phyloP scores from a whole-genome alignment of 139 green algal genomes.

The Picochlorum sp. region DNA sequence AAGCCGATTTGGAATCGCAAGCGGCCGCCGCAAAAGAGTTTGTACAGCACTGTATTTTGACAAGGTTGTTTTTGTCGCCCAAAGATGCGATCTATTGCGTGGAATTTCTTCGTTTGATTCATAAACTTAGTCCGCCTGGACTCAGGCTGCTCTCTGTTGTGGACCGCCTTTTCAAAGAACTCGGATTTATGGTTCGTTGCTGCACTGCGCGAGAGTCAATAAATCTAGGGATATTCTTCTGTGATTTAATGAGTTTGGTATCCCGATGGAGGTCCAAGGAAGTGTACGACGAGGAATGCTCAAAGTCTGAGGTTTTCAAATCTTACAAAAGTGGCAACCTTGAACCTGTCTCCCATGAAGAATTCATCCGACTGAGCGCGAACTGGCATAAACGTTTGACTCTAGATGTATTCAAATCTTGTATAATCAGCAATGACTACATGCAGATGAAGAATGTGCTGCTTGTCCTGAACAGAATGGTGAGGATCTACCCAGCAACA shows the following conservation, averaged over 20 bases:
- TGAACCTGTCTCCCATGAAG: constrained; percentile 12
- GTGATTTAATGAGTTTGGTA: constrained; percentile 37
- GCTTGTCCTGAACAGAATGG: constrained; percentile 37
- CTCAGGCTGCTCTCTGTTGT: constrained; percentile 42
- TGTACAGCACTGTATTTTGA: constrained; percentile 48
- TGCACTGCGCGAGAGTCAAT: constrained; percentile 50
- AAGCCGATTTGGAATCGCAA: not conserved
- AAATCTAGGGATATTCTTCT: constrained; percentile 55
- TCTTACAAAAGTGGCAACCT: constrained; percentile 6
- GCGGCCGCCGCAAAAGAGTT: constrained; percentile 9
- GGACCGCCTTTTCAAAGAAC: constrained; percentile 28
- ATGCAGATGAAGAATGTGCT: constrained; percentile 48
- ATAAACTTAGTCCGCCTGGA: constrained; percentile 31
- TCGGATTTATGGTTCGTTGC: constrained; percentile 36
- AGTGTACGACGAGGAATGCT: constrained; percentile 30
- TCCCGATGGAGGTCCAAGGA: constrained; percentile 31
- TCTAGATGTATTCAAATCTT: constrained; percentile 23
- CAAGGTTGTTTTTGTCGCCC: constrained; percentile 40
- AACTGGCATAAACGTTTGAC: constrained; percentile 31
- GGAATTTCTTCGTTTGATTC: constrained; percentile 38
- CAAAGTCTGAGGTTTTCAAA: constrained; percentile 16
- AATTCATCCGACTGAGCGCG: constrained; percentile 21
- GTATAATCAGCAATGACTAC: constrained; percentile 36
- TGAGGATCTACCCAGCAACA: constrained; percentile 11
- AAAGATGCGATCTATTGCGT: constrained; percentile 55